phyloP scores from a whole-genome alignment of 2,329 filamentous ascomycete species.

The Cercospora sp. region DNA sequence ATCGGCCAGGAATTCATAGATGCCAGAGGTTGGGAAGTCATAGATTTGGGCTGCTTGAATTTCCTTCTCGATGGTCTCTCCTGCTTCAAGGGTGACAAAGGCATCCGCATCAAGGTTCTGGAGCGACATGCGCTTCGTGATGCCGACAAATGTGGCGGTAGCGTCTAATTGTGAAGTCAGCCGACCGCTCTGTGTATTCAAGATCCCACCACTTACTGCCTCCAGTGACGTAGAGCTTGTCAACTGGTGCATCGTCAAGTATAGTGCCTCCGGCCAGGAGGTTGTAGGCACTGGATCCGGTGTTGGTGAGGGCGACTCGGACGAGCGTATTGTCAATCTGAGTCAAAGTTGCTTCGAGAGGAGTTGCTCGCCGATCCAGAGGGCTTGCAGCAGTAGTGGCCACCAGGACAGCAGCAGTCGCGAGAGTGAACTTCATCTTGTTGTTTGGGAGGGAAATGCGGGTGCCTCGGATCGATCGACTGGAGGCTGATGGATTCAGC shows the following conservation, averaged over 20 bases:
- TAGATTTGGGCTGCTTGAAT: neutral
- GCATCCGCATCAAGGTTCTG: neutral
- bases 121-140: neutral
- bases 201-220: neutral
- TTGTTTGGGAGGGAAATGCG: neutral
- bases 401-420: neutral
- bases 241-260: neutral
- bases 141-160: neutral
- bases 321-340: neutral
- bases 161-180: neutral
- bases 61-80: neutral
- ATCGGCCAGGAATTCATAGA: neutral
- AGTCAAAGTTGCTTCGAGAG: neutral
- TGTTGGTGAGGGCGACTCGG: neutral
- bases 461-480: neutral
- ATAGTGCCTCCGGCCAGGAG: neutral
- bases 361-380: neutral
- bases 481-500: neutral
- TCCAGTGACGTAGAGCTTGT: conserved; percentile 3
- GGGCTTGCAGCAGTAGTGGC: neutral
- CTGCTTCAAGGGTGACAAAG: neutral
- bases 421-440: neutral
- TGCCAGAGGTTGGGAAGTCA: neutral
- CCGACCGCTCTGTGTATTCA: neutral
- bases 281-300: neutral